Evolutionary conservation across 139 green algal genomes (phyloP).

Genomic region (Chlorella sp.): DNA sequence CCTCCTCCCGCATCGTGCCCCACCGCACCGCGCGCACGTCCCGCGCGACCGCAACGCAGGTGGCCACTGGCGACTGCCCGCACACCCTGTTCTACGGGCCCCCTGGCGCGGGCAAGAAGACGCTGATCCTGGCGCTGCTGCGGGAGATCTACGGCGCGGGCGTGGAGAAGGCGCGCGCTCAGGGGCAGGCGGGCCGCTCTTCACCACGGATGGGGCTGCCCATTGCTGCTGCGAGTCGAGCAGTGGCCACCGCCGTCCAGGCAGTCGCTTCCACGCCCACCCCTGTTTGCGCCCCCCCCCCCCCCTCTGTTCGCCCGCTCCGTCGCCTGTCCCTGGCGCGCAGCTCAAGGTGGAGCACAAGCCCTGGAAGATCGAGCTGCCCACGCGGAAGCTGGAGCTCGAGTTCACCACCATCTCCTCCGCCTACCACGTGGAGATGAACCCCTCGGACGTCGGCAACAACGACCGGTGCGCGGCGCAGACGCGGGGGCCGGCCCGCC

Average conservation of each 20-base stretch:
- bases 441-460: constrained; percentile 90
- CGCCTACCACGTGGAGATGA: constrained; percentile 96
- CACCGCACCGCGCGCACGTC: background rate
- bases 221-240: no score
- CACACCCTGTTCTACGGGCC: constrained; percentile 97
- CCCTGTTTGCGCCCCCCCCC: background rate
- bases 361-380: constrained; percentile 93
- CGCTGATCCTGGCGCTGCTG: constrained; percentile 90
- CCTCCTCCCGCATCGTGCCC: background rate
- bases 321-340: background rate
- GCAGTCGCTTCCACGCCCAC: no score
- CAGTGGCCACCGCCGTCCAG: no score
- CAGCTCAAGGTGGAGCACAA: constrained; percentile 89
- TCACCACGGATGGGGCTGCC: no score
- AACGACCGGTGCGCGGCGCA: constrained; percentile 74
- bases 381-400: constrained; percentile 90
- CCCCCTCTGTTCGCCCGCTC: background rate
- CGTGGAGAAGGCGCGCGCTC: constrained; percentile 92
- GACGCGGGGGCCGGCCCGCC: background rate
- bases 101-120: constrained; percentile 95
- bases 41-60: constrained; percentile 42
- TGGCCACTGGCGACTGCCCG: constrained; percentile 87
- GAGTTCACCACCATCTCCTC: constrained; percentile 91
- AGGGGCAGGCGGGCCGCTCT: no score
- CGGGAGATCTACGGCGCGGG: constrained; percentile 88